Evolutionary conservation across 176 grass and related monocot genomes (phyloP).

Genomic region (Rhynchospora pubera): DNA sequence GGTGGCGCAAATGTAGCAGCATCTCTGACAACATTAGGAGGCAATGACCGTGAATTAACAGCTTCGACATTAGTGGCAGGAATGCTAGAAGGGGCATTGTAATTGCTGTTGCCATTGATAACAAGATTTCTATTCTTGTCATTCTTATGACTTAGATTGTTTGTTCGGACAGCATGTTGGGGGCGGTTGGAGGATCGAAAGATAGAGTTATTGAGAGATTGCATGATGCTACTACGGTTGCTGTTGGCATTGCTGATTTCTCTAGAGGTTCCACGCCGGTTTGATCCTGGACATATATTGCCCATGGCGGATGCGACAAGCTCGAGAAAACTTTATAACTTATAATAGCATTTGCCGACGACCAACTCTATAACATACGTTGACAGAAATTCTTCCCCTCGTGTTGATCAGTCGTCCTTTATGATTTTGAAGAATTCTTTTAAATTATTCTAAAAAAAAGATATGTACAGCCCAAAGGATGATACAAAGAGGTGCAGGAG

Average conservation of each 20-base stretch:
- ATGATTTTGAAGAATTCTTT: not conserved
- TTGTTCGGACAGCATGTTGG: not conserved
- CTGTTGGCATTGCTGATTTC: slow-evolving; percentile 11
- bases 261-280: slow-evolving; percentile 14
- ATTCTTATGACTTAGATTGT: not conserved
- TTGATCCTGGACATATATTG: slow-evolving; percentile 25
- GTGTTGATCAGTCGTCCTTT: too few relatives aligned
- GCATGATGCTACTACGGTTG: slow-evolving; percentile 23
- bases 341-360: not conserved
- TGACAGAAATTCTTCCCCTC: not conserved
- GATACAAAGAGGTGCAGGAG: not conserved
- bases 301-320: slow-evolving; percentile 12
- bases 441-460: not conserved
- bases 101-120: not conserved
- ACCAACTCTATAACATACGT: not conserved
- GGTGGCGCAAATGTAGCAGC: not conserved
- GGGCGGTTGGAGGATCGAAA: slow-evolving; percentile 1
- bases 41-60: not conserved
- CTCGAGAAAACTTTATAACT: not conserved
- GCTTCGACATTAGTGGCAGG: not conserved
- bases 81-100: not conserved
- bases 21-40: not conserved
- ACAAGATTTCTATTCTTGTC: slow-evolving; percentile 13
- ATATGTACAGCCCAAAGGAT: not conserved
- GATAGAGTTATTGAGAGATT: not conserved